phyloP scores from a whole-genome alignment of 2,329 filamentous ascomycete genomes.

The Exophiala spinifera region DNA sequence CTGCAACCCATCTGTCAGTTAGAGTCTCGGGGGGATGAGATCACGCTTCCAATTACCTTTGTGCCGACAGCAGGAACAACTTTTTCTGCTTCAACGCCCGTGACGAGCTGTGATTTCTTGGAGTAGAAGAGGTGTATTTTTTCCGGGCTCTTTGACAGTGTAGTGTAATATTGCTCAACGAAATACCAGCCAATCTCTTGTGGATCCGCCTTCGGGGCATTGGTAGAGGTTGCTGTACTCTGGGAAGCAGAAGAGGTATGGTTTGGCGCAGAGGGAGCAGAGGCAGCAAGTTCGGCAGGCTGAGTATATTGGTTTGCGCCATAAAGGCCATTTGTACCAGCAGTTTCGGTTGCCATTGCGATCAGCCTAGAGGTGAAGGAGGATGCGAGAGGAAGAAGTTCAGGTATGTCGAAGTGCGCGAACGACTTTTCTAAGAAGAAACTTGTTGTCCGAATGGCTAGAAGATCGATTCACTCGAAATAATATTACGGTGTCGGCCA shows the following conservation, averaged over 20 bases:
- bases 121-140: constrained; percentile 96
- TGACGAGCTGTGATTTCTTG: constrained; percentile 93
- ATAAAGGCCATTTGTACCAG: constrained; percentile 28
- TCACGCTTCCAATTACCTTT: constrained; percentile 55
- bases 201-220: constrained; percentile 45
- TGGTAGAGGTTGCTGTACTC: constrained; percentile 24
- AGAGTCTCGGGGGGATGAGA: background rate
- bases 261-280: constrained; percentile 24
- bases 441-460: background rate
- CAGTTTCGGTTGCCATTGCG: constrained; percentile 27
- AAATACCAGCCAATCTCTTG: constrained; percentile 99
- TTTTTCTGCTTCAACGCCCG: constrained; percentile 84
- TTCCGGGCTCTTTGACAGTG: constrained; percentile 87
- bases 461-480: background rate
- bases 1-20: constrained; percentile 44
- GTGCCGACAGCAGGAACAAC: constrained; percentile 83
- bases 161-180: constrained; percentile 98
- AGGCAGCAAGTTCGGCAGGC: constrained; percentile 30
- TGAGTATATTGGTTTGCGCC: constrained; percentile 26
- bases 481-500: background rate
- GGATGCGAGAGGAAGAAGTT: background rate
- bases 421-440: background rate
- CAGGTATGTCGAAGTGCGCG: background rate
- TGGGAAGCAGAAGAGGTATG: constrained; percentile 27
- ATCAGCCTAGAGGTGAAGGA: constrained; percentile 3